Evolutionary conservation across 768 basidiomycete genomes (phyloP).

Genomic region (Mycena belliarum): DNA sequence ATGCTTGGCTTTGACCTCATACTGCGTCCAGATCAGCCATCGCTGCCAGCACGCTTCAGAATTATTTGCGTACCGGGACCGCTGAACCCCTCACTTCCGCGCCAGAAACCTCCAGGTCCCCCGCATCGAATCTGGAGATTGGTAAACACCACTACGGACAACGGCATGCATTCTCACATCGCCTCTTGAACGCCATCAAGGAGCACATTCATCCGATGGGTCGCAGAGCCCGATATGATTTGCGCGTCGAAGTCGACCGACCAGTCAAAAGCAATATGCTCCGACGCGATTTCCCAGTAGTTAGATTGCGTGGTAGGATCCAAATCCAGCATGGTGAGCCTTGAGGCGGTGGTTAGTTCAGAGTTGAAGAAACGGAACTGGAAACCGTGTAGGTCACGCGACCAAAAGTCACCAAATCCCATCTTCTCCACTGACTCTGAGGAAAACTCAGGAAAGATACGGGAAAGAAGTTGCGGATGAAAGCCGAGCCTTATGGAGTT

Average conservation of each 20-base stretch:
- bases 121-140: conserved; percentile 67
- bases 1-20: conserved; percentile 56
- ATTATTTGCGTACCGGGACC: conserved; percentile 42
- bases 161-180: conserved; percentile 46
- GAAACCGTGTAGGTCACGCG: too few relatives aligned
- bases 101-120: conserved; percentile 59
- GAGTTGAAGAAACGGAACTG: too few relatives aligned
- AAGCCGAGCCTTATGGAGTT: too few relatives aligned
- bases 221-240: conserved; percentile 66
- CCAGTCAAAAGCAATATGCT: conserved; percentile 79
- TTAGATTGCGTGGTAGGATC: conserved; percentile 87
- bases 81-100: conserved; percentile 54
- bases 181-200: conserved; percentile 56
- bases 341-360: too few relatives aligned
- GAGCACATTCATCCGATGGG: conserved; percentile 60
- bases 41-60: too few relatives aligned
- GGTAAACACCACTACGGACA: background rate
- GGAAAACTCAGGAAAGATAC: too few relatives aligned
- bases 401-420: too few relatives aligned
- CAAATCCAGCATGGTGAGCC: conserved; percentile 6
- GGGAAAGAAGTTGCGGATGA: too few relatives aligned
- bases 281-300: conserved; percentile 64
- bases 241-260: conserved; percentile 67
- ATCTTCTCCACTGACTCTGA: too few relatives aligned
- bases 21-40: conserved; percentile 36